phyloP scores from a whole-genome alignment of 2,329 filamentous ascomycete genomes.

The Phyllosticta capitalensis region DNA sequence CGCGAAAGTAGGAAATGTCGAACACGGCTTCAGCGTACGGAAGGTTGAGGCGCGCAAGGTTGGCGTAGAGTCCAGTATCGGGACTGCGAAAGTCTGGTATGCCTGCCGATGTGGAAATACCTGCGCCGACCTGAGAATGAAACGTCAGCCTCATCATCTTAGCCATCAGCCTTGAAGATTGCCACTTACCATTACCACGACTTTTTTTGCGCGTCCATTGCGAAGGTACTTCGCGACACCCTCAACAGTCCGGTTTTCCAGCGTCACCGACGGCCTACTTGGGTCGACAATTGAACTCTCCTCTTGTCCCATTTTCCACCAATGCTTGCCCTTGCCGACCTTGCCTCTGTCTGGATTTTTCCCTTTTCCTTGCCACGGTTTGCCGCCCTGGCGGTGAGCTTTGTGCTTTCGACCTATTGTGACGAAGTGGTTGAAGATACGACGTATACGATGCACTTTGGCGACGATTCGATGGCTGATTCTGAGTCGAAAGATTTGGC shows the following conservation, averaged over 20 bases:
- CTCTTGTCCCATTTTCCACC: slow-evolving; percentile 73
- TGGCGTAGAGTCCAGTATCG: slow-evolving; percentile 86
- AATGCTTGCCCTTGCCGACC: slow-evolving; percentile 14
- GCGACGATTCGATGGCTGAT: neutral
- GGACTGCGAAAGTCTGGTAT: slow-evolving; percentile 95
- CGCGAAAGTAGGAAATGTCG: slow-evolving; percentile 79
- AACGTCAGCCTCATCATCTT: neutral
- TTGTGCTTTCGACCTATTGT: slow-evolving; percentile 45
- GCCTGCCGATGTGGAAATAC: slow-evolving; percentile 63
- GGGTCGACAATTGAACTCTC: slow-evolving; percentile 62
- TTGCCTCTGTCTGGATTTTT: slow-evolving; percentile 19
- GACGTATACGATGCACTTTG: neutral
- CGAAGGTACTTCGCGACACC: slow-evolving; percentile 75
- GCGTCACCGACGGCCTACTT: slow-evolving; percentile 51
- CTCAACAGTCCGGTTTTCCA: slow-evolving; percentile 59
- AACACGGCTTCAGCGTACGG: slow-evolving; percentile 91
- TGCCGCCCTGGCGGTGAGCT: slow-evolving; percentile 24
- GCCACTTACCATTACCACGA: slow-evolving; percentile 64
- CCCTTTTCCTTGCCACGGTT: slow-evolving; percentile 20
- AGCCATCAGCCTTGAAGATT: neutral
- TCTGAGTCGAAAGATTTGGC: neutral
- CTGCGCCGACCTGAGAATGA: slow-evolving; percentile 60
- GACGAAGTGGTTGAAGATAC: slow-evolving; percentile 14
- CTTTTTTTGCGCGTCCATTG: slow-evolving; percentile 53
- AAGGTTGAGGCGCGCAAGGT: slow-evolving; percentile 75